A percentile compares a stretch with the other conserved stretches of the same genome.
These are phyloP conservation scores for Solanum hybrid DNA, from an alignment of 305 asterid species.

Conservation along the genomic window DNA sequence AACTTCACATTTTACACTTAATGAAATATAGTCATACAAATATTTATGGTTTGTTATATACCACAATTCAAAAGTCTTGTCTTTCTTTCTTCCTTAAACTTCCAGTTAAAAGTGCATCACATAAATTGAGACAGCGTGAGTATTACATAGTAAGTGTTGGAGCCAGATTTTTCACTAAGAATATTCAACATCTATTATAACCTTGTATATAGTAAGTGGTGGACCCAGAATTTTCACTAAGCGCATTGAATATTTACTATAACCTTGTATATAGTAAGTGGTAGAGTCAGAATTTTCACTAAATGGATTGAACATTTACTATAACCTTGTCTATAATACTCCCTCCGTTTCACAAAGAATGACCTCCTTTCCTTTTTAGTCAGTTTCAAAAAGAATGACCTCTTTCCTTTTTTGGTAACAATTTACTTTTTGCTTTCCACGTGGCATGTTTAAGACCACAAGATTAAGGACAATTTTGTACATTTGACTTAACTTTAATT, in stretches of 20 bases:
- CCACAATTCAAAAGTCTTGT: not conserved
- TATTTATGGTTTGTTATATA: not conserved
- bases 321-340: not conserved
- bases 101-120: not conserved
- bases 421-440: too few species aligned
- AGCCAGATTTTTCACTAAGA: not conserved
- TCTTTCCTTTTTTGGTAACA: too few species aligned
- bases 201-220: not conserved
- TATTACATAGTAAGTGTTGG: not conserved
- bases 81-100: not conserved
- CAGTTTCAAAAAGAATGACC: too few species aligned
- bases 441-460: too few species aligned
- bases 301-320: not conserved
- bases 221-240: not conserved
- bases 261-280: not conserved
- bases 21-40: not conserved
- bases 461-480: too few species aligned
- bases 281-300: not conserved
- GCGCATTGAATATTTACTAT: not conserved
- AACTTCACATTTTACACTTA: not conserved
- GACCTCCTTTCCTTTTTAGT: too few species aligned
- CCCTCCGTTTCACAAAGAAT: too few species aligned
- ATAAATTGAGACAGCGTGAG: not conserved
- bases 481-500: too few species aligned
- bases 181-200: not conserved